These are phyloP conservation scores for Diplodia sapinea DNA, from an alignment of 2,329 filamentous ascomycete genomes.

Conservation along the genomic window DNA sequence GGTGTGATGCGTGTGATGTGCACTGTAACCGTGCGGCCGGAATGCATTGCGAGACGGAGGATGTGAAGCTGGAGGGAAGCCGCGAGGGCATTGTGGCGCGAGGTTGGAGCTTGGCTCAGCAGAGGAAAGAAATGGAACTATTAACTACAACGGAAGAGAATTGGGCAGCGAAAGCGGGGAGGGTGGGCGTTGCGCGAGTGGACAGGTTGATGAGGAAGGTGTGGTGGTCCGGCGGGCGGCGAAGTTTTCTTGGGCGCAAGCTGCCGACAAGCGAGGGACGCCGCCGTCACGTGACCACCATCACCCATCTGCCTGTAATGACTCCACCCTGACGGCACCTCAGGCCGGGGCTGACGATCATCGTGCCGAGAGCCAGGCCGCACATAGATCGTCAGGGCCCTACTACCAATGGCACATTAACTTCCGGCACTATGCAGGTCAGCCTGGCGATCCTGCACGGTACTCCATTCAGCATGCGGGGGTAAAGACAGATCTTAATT, in stretches of 20 bases:
- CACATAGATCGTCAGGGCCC: constrained; percentile 23
- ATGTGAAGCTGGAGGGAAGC: constrained; percentile 32
- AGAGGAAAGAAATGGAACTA: constrained; percentile 11
- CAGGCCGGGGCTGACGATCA: constrained; percentile 23
- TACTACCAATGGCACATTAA: constrained; percentile 18
- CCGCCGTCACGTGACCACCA: background rate
- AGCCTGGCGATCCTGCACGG: constrained; percentile 28
- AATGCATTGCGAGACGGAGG: constrained; percentile 37
- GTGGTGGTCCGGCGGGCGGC: constrained; percentile 30
- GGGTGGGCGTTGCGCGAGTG: constrained; percentile 29
- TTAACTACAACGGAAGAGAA: constrained; percentile 34
- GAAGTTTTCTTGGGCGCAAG: constrained; percentile 24
- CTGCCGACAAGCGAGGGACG: constrained; percentile 15
- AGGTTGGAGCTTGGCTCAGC: background rate
- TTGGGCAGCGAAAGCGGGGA: constrained; percentile 9
- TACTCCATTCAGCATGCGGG: constrained; percentile 11
- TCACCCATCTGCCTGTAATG: background rate
- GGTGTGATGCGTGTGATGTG: constrained; percentile 21
- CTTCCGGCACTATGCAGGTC: constrained; percentile 22
- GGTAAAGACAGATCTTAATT: constrained; percentile 24
- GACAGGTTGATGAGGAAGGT: constrained; percentile 33
- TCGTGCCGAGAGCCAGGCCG: constrained; percentile 23
- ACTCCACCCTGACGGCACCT: constrained; percentile 18
- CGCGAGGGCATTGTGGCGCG: constrained; percentile 43
- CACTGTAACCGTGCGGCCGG: constrained; percentile 33